Evolutionary conservation across 495 filamentous ascomycete genomes (phyloP), one percentile per base, ranked within the genome.

Genomic region (Clohesyomyces aquaticus): DNA sequence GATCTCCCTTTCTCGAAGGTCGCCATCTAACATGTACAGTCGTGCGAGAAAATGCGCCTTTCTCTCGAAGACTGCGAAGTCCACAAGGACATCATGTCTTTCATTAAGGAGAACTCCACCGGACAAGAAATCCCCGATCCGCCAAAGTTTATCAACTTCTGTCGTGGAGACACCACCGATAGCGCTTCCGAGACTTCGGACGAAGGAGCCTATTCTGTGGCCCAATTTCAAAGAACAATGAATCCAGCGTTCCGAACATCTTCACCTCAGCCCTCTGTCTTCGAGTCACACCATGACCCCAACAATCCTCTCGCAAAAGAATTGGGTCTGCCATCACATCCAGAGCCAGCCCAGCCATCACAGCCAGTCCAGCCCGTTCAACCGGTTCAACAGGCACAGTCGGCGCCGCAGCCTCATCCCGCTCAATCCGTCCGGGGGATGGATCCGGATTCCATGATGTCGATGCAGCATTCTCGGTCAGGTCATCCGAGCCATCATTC

Each of bases 121-220:
- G 94, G 94, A 27, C 90, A 97, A 73, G 94, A 98, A 70, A 99
- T 99, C 48, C 95, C 95, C 18, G 95, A 96, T 73, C 85, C 95
- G 25, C 95, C 95, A 38, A 96, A 91, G 76, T 99, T 96, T 74
- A 96, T 99, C 82, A 96, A 99, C 79, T 99, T 96, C 77, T 93
- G 90, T 73, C 89, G 94, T 19, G 94, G 95, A 4, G 94, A 98
- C 71, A 74, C 88, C 71, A 73, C 88, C 43, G 94, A 97, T 63
- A 82, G 83, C 25, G 84, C 83, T 69, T 96, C 93, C 0, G 91
- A 95, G 55, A 79, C 83, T 23, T 93, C 90, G 0, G 92, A 96
- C 19, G 86, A 89, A 47, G 91, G 93, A 1, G 87, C 81, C 57
- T 98, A 94, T 64, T 94, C 90, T 0, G 91, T 97, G 19, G 95